These are phyloP conservation scores for Candida boidinii DNA, from an alignment of 805 yeast species.

Conservation along the genomic window DNA sequence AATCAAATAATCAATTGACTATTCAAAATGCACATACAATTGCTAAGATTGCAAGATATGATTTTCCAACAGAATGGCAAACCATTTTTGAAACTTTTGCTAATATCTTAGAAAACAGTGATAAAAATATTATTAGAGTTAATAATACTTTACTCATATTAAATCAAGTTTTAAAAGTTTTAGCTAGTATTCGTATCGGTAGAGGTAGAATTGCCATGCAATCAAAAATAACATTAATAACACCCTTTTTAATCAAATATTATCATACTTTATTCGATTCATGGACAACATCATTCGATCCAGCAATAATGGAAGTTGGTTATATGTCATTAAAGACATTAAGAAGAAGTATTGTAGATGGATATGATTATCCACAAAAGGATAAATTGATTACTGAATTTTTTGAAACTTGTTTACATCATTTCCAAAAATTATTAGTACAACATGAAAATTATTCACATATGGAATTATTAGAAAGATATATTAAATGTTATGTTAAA, in stretches of 20 bases:
- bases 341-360: constrained; percentile 68
- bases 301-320: constrained; percentile 61
- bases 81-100: constrained; percentile 59
- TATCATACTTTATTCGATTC: constrained; percentile 52
- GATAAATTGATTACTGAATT: constrained; percentile 52
- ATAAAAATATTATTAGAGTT: constrained; percentile 41
- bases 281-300: constrained; percentile 48
- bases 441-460: constrained; percentile 44
- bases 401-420: constrained; percentile 44
- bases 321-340: constrained; percentile 69
- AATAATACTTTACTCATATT: constrained; percentile 58
- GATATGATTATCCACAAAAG: constrained; percentile 62
- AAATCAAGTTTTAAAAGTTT: constrained; percentile 69
- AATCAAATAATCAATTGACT: constrained; percentile 64
- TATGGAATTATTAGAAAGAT: constrained; percentile 52
- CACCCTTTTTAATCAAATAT: constrained; percentile 49
- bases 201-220: constrained; percentile 73
- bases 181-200: constrained; percentile 76
- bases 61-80: constrained; percentile 88
- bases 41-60: constrained; percentile 70
- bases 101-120: constrained; percentile 33
- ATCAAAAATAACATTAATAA: constrained; percentile 53
- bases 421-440: constrained; percentile 47
- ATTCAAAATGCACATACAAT: constrained; percentile 82
- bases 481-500: constrained; percentile 68